Base-by-base conservation (phyloP, 305 asterid species). In the Ilex paraguariensis region DNA sequence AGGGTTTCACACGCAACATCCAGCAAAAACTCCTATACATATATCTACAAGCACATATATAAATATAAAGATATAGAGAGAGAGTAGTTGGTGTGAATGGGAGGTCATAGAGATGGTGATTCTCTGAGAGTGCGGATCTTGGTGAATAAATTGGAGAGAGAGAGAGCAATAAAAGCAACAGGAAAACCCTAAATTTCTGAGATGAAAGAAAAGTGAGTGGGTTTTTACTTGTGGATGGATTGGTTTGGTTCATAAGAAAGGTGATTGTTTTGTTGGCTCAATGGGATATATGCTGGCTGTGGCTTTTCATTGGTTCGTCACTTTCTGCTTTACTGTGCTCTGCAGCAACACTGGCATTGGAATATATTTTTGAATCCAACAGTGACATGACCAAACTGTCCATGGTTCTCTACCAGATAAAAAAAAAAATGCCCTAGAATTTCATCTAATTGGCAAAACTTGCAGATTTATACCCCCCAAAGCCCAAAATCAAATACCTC, bases 1-100 rank as follows among this genome's bases (percentile, higher is more conserved):
- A 46, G 56, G 67, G 39, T 62, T 66, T 57, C 65, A 57, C 77
- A 67, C 67, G 77, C 74, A 65, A 46, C 60, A 46, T 46, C 48
- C 52, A 46, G 4, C 13, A 10, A 3, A 46, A 7, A 10, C 13
- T 13, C 4, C 13, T 46, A 46, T 46, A 46, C 52, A 46, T 46
- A 46, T 46, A 46, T 4, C 3, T 46, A 36, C 52, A 46, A 46
- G 10, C 52, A 46, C 8, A 2, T 42, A 42, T 42, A 42, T 42
- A 42, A 0, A 2, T 7, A 42, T 42, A 42, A 1, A 42, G 48
- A 42, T 1, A 42, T 2, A 42, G 48, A 42, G 48, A 11, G 12
- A 42, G 12, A 42, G 12, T 7, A 42, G 48, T 6, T 42, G 48
- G 48, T 42, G 12, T 11, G 10, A 42, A 3, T 46, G n/a, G 10